Conservation (phyloP, 1,139 yeast genomes). For the Candida sp. region DNA sequence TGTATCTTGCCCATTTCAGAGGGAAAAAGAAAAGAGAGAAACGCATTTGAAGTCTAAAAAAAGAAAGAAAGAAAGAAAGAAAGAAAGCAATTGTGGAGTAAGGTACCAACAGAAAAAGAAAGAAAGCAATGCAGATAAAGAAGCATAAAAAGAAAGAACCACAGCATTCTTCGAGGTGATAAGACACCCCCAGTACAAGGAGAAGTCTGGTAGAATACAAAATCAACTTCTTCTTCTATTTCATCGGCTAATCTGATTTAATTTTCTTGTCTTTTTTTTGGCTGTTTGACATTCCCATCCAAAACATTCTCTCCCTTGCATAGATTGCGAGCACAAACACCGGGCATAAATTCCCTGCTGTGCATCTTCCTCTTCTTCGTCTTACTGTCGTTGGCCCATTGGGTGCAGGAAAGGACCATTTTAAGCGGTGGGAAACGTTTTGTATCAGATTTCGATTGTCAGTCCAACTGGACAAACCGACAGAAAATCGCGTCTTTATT, state of each 20-base stretch:
- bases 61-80: too few species aligned
- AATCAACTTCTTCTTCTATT: background rate
- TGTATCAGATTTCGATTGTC: background rate
- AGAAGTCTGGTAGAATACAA: background rate
- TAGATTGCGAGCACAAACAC: background rate
- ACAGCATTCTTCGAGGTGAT: too few species aligned
- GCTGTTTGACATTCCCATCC: background rate
- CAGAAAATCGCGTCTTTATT: background rate
- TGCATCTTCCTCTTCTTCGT: too few species aligned
- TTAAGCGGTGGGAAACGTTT: background rate
- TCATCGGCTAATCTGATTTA: background rate
- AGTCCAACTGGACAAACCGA: background rate
- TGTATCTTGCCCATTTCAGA: background rate
- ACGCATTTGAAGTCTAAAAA: background rate
- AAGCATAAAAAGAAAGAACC: background rate
- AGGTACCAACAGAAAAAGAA: background rate
- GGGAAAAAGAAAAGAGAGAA: background rate
- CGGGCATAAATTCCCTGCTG: background rate
- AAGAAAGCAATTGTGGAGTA: background rate
- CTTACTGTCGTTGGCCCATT: too few species aligned
- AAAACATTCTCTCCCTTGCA: slow-evolving; percentile 6
- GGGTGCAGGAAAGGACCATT: background rate
- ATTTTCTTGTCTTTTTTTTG: background rate
- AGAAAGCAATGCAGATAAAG: background rate
- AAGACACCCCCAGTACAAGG: background rate